Evolutionary conservation across 306 rosid species (phyloP), one percentile per base, ranked within the genome.

Genomic region (Astragalus membranaceus): DNA sequence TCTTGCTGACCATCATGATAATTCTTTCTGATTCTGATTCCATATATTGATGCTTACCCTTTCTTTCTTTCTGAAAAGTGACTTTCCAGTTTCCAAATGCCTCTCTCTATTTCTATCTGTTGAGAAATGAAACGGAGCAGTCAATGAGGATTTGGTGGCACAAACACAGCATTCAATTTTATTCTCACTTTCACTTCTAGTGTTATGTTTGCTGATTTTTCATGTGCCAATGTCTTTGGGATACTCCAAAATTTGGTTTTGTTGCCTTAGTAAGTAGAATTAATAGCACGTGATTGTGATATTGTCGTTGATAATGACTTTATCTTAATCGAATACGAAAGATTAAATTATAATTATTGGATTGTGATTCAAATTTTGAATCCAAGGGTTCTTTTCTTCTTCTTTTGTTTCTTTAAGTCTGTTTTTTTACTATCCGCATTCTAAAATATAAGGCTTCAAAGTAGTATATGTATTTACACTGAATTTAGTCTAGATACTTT

Each of bases 361-460:
- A 48, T 49, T 67, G 12, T 20, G 49, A 41, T 81, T 81, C 85
- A 81, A 81, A 81, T 36, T 80, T 76, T 70, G 79, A 76, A 81
- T 64, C 8, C 1, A 9, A 23, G 4, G 8, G 12, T 17, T 32
- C 30, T 53, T 74, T 44, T 16, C 50, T 67, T 65, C n/a, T 37
- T 23, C 5, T 6, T 53, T 5, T 23, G 41, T 37, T 13, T 15
- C 3, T 3, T 14, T 15, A 26, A 26, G 10, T 47, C 6, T 60
- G 1, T 48, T 26, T 26, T 1, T 23, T 23, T 23, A n/a, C n/a
- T n/a, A n/a, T n/a, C n/a, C n/a, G n/a, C n/a, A n/a, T n/a, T n/a
- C n/a, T n/a, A n/a, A n/a, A n/a, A n/a, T n/a, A n/a, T n/a, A n/a
- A n/a, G n/a, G n/a, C n/a, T n/a, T n/a, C n/a, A n/a, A n/a, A n/a